A percentile compares a stretch with the other conserved stretches of the same genome.
Conservation (phyloP, 805 yeast species). For the Blastobotrys attinorum region DNA sequence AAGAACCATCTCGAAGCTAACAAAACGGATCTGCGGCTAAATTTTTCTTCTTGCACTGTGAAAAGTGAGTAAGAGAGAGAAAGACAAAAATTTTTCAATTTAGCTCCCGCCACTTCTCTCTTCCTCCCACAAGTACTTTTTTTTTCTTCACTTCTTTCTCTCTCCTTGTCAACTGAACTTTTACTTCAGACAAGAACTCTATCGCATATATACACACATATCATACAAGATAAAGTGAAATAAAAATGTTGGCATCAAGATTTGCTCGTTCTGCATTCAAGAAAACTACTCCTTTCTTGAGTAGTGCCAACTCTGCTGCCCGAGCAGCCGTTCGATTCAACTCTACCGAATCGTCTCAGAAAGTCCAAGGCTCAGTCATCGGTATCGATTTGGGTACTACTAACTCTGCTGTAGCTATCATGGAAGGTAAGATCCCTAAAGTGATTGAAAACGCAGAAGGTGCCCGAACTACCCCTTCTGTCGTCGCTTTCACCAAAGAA, state of each 20-base stretch:
- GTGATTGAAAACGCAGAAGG: conserved; percentile 76
- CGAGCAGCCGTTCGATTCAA: conserved; percentile 34
- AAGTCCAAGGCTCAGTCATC: conserved; percentile 56
- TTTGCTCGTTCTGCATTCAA: conserved; percentile 31
- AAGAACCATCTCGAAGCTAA: too few relatives aligned
- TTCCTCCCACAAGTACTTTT: too few relatives aligned
- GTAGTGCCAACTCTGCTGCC: conserved; percentile 16
- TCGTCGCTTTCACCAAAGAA: conserved; percentile 87
- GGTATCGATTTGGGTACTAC: conserved; percentile 88
- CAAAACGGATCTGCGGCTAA: too few relatives aligned
- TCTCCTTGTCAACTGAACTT: too few relatives aligned
- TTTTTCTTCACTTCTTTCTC: too few relatives aligned
- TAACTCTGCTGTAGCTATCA: conserved; percentile 80
- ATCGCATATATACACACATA: too few relatives aligned
- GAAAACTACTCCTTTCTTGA: conserved; percentile 17
- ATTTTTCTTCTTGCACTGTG: too few relatives aligned
- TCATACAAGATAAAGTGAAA: conserved; percentile 2
- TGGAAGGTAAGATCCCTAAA: conserved; percentile 71
- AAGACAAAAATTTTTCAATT: too few relatives aligned
- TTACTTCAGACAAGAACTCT: too few relatives aligned
- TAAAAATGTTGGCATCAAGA: conserved; percentile 33
- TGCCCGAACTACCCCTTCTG: conserved; percentile 81
- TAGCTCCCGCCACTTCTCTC: too few relatives aligned
- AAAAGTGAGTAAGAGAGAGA: too few relatives aligned
- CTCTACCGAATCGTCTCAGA: conserved; percentile 33